These are phyloP conservation scores for Xylaria sp. DNA, from an alignment of 2,329 filamentous ascomycete species.

Conservation along the genomic window DNA sequence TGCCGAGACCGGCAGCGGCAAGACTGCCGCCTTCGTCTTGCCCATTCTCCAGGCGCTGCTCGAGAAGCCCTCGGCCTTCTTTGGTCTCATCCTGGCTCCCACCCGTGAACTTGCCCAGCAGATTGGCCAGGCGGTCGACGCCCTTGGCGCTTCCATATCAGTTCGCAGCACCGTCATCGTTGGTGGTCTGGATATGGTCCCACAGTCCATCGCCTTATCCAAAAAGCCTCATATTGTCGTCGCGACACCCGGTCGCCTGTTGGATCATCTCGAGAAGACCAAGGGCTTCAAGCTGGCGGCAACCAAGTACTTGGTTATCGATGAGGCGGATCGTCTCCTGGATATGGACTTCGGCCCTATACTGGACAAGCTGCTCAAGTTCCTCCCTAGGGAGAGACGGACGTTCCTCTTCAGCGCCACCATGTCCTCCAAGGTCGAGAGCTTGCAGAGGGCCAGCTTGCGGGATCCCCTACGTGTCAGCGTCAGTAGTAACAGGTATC, in stretches of 20 bases:
- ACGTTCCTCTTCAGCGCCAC: slow-evolving; percentile 95
- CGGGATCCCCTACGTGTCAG: slow-evolving; percentile 82
- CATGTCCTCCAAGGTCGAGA: slow-evolving; percentile 92
- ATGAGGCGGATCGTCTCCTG: slow-evolving; percentile 88
- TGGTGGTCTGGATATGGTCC: slow-evolving; percentile 94
- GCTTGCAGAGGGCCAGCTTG: slow-evolving; percentile 84
- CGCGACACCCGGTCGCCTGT: slow-evolving; percentile 83
- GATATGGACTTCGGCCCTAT: slow-evolving; percentile 94
- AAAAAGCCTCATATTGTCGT: slow-evolving; percentile 96
- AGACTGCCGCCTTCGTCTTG: slow-evolving; percentile 92
- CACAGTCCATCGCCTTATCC: slow-evolving; percentile 86
- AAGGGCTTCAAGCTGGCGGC: slow-evolving; percentile 87
- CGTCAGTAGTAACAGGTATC: slow-evolving; percentile 81
- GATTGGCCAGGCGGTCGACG: slow-evolving; percentile 86
- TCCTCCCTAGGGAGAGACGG: slow-evolving; percentile 74
- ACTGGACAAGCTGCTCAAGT: slow-evolving; percentile 90
- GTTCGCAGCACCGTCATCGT: slow-evolving; percentile 85
- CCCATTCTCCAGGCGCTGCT: slow-evolving; percentile 91
- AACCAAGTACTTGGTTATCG: slow-evolving; percentile 89
- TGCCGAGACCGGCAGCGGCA: slow-evolving; percentile 93
- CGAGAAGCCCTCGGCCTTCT: slow-evolving; percentile 82
- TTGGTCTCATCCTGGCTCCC: slow-evolving; percentile 87
- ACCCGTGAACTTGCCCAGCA: slow-evolving; percentile 93
- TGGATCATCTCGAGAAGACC: slow-evolving; percentile 95
- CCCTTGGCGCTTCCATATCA: slow-evolving; percentile 83